Percentiles rank a stretch among this genome's conserved stretches.
phyloP scores from a whole-genome alignment of 345 rosid species.

The Psidium friedrichsthalianum region DNA sequence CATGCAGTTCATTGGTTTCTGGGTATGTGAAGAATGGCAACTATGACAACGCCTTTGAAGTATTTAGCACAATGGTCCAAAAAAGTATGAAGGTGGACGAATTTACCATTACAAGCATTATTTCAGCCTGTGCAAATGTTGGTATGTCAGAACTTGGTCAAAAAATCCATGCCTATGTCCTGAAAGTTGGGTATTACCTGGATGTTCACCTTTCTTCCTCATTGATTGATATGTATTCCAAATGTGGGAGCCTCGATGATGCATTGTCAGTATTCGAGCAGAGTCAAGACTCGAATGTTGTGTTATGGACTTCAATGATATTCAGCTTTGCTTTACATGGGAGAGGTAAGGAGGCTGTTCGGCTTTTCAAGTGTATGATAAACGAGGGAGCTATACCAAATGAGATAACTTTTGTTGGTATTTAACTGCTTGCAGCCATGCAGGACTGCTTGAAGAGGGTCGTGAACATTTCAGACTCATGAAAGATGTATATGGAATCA shows the following conservation, averaged over 20 bases:
- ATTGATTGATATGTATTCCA: conserved; percentile 39
- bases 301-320: conserved; percentile 43
- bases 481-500: conserved; percentile 28
- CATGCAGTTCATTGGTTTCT: conserved; percentile 38
- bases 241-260: conserved; percentile 37
- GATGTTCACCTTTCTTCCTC: conserved; percentile 38
- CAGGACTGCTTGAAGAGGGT: conserved; percentile 38
- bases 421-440: conserved; percentile 50
- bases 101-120: conserved; percentile 37
- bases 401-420: conserved; percentile 32
- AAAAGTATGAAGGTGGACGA: conserved; percentile 16
- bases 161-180: conserved; percentile 34
- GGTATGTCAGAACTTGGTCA: conserved; percentile 25
- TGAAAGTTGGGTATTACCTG: conserved; percentile 29
- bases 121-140: conserved; percentile 30
- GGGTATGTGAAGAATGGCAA: conserved; percentile 35
- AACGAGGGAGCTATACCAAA: conserved; percentile 28
- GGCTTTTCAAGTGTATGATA: conserved; percentile 18
- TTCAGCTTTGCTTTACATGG: conserved; percentile 36
- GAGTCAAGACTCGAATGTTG: conserved; percentile 15
- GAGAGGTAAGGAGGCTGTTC: conserved; percentile 27
- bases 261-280: conserved; percentile 22
- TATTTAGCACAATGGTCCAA: conserved; percentile 20
- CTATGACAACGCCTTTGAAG: conserved; percentile 21
- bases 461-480: conserved; percentile 27